phyloP scores from a whole-genome alignment of 768 basidiomycete species.

The Auricularia sp. region DNA sequence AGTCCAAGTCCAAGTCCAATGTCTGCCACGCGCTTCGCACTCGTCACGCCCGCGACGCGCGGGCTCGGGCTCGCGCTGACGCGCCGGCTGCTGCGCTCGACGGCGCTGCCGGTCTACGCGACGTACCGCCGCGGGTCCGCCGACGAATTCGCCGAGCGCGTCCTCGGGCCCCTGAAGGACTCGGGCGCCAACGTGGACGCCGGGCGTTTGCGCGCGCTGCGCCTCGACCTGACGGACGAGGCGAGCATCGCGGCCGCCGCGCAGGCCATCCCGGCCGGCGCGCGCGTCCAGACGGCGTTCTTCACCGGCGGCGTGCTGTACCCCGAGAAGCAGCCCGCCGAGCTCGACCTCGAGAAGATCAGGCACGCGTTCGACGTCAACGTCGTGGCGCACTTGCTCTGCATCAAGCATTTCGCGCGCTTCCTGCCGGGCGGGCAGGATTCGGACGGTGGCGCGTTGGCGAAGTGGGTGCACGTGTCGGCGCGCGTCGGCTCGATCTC shows the following conservation, averaged over 20 bases:
- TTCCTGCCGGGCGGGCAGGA: conserved; percentile 36
- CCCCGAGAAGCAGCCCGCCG: conserved; percentile 44
- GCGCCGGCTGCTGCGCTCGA: conserved; percentile 41
- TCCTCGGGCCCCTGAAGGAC: conserved; percentile 33
- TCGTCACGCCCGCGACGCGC: conserved; percentile 46
- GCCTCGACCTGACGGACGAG: conserved; percentile 43
- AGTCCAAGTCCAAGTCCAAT: background rate
- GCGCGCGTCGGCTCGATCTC: conserved; percentile 50
- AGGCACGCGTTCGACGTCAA: conserved; percentile 45
- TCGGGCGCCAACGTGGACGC: conserved; percentile 24
- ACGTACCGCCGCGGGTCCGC: conserved; percentile 36
- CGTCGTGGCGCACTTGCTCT: conserved; percentile 47
- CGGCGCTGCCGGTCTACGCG: conserved; percentile 44
- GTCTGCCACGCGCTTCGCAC: conserved; percentile 31
- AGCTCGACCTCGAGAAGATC: conserved; percentile 34
- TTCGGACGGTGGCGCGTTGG: conserved; percentile 16
- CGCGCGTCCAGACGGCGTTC: conserved; percentile 46
- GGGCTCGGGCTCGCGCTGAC: conserved; percentile 48
- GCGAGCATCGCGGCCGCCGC: conserved; percentile 41
- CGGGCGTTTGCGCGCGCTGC: conserved; percentile 35
- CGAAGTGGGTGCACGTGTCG: conserved; percentile 53
- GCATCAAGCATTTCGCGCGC: conserved; percentile 52
- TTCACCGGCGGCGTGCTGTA: conserved; percentile 45
- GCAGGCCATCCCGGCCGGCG: conserved; percentile 26
- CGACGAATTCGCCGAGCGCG: conserved; percentile 28